Conservation (phyloP, 179 eudicot genomes). For the Spinacia oleracea region DNA sequence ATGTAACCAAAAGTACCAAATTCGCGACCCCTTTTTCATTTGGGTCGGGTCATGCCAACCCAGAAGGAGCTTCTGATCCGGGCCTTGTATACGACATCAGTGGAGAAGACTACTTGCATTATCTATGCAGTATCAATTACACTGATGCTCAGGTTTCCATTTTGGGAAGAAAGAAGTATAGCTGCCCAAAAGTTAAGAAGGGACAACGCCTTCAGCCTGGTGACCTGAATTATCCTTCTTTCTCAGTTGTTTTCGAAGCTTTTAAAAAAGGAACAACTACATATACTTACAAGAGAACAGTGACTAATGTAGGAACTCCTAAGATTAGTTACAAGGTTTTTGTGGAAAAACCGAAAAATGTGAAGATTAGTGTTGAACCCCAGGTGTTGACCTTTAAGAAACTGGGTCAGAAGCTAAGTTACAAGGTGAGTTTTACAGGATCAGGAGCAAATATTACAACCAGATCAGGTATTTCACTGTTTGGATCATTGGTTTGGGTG, state of each 20-base stretch:
- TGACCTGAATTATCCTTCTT: slow-evolving; percentile 74
- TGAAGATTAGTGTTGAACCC: slow-evolving; percentile 52
- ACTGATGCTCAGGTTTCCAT: slow-evolving; percentile 48
- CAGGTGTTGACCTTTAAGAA: slow-evolving; percentile 38
- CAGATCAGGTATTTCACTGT: slow-evolving; percentile 28
- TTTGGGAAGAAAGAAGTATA: slow-evolving; percentile 45
- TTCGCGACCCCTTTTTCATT: slow-evolving; percentile 61
- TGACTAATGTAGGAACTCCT: slow-evolving; percentile 62
- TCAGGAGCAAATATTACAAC: slow-evolving; percentile 22
- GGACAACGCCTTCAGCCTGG: slow-evolving; percentile 40
- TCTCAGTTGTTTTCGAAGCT: slow-evolving; percentile 44
- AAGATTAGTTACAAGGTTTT: slow-evolving; percentile 43
- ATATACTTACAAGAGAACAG: slow-evolving; percentile 51
- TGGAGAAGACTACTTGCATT: slow-evolving; percentile 47
- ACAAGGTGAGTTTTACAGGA: slow-evolving; percentile 50
- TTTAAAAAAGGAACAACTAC: slow-evolving; percentile 26
- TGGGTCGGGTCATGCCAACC: slow-evolving; percentile 75
- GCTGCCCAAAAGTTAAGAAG: slow-evolving; percentile 37
- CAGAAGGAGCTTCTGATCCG: slow-evolving; percentile 63
- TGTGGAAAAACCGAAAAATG: slow-evolving; percentile 48
- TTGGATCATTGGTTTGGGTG: slow-evolving; percentile 56
- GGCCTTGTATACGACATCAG: slow-evolving; percentile 65
- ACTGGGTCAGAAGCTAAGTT: slow-evolving; percentile 52
- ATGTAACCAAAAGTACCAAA: slow-evolving; percentile 32
- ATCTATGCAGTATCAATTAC: slow-evolving; percentile 61